Conservation (phyloP, 805 yeast genomes). For the Ogataea minuta region DNA sequence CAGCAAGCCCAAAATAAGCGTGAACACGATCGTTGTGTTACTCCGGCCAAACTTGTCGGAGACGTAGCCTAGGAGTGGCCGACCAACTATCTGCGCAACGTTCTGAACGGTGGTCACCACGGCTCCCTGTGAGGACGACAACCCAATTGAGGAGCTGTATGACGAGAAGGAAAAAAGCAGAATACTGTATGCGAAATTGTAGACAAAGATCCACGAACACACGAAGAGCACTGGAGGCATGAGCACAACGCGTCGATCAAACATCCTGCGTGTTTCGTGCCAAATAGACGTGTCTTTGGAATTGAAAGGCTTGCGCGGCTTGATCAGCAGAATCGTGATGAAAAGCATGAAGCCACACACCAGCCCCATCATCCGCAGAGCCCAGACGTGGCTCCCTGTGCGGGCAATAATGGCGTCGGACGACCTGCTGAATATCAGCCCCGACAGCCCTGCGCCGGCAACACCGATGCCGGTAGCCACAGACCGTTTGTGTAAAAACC, state of each 20-base stretch:
- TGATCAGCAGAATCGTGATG: constrained; percentile 22
- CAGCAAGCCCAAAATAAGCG: constrained; percentile 37
- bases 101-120: constrained; percentile 45
- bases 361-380: constrained; percentile 42
- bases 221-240: constrained; percentile 28
- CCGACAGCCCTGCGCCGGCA: constrained; percentile 55
- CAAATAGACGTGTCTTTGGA: constrained; percentile 18
- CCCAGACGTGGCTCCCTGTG: constrained; percentile 46
- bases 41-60: constrained; percentile 49
- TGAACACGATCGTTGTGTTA: constrained; percentile 41
- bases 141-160: constrained; percentile 49
- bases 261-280: constrained; percentile 18
- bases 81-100: constrained; percentile 47
- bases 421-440: constrained; percentile 44
- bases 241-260: constrained; percentile 17
- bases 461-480: constrained; percentile 49
- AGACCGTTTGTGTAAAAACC: constrained; percentile 45
- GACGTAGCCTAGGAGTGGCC: constrained; percentile 46
- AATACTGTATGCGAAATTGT: constrained; percentile 35
- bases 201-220: constrained; percentile 25
- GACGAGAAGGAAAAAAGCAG: constrained; percentile 46
- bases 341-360: constrained; percentile 27
- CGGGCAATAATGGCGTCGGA: constrained; percentile 40
- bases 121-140: constrained; percentile 44
- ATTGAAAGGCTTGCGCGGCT: constrained; percentile 25